Evolutionary conservation across 129 eudicot species (phyloP).

Genomic region (Helianthus annuus): HanXRQr2.0-SUNRISE NC_035439.2:128303705-128304204

Average conservation of each 20-base stretch:
- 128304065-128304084: conserved; percentile 85
- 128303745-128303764: too few species aligned
- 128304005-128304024: too few species aligned
- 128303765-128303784: too few species aligned
- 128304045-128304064: too few species aligned
- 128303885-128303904: neutral
- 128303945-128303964: neutral
- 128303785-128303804: too few species aligned
- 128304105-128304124: conserved; percentile 49
- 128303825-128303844: conserved; percentile 7
- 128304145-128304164: conserved; percentile 11
- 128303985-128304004: too few species aligned
- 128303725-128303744: too few species aligned
- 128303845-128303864: neutral
- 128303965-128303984: conserved; percentile 69
- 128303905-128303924: conserved; percentile 8
- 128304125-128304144: neutral
- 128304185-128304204: too few species aligned
- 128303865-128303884: neutral
- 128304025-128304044: too few species aligned
- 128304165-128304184: conserved; percentile 20
- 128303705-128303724: too few species aligned
- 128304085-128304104: conserved; percentile 57
- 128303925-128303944: neutral
- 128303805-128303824: too few species aligned